phyloP scores from a whole-genome alignment of 2,329 filamentous ascomycete genomes.

The Ceratocystis cacaofunesta region DNA sequence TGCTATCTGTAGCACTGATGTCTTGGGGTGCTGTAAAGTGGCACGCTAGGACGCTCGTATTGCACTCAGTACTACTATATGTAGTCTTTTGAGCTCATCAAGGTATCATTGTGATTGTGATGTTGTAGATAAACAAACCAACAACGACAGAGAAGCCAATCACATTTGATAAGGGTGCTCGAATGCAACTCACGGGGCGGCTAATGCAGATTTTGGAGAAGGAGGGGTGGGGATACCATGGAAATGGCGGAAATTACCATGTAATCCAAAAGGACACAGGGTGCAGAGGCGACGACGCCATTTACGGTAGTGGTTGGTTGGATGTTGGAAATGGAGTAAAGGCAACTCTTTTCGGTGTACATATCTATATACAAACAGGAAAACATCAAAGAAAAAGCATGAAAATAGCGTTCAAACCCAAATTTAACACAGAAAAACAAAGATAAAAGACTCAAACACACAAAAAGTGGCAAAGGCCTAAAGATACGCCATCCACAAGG shows the following conservation, averaged over 20 bases:
- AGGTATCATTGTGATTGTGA: too few species aligned
- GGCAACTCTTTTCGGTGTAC: not conserved
- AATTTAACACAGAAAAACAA: not conserved
- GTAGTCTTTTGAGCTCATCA: too few species aligned
- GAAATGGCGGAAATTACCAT: not conserved
- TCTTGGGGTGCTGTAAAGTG: too few species aligned
- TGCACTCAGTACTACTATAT: too few species aligned
- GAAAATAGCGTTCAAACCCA: not conserved
- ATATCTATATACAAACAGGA: not conserved
- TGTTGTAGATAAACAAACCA: too few species aligned
- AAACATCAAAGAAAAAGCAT: not conserved
- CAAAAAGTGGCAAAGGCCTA: constrained; percentile 29
- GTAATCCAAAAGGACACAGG: not conserved
- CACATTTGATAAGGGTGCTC: too few species aligned
- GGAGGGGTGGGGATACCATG: not conserved
- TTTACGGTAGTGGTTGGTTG: not conserved
- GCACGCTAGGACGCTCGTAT: too few species aligned
- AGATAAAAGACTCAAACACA: constrained; percentile 11
- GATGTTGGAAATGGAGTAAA: not conserved
- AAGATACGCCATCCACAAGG: constrained; percentile 94
- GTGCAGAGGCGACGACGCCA: not conserved
- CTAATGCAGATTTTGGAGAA: not conserved
- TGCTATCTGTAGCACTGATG: too few species aligned
- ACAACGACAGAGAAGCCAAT: too few species aligned
- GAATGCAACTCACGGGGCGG: too few species aligned